Conservation (phyloP, 164 flowering plant genomes). For the Dillenia suffruticosa region DNA sequence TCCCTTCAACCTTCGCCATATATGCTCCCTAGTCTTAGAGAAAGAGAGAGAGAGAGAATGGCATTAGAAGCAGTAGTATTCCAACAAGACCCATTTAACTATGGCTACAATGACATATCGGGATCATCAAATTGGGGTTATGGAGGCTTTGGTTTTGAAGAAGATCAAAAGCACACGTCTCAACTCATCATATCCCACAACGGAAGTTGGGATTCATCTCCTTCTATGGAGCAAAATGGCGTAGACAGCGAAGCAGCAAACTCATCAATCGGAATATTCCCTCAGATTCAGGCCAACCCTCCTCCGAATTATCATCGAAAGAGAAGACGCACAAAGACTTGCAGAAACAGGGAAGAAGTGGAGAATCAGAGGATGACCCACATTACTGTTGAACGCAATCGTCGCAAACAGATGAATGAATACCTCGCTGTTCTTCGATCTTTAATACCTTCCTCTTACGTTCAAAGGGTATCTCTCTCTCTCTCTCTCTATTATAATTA, state of each 20-base stretch:
- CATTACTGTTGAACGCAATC: constrained; percentile 58
- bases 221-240: constrained; percentile 22
- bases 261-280: constrained; percentile 13
- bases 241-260: constrained; percentile 30
- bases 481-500: background rate
- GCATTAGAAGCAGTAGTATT: constrained; percentile 68
- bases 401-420: constrained; percentile 60
- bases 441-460: constrained; percentile 56
- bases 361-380: constrained; percentile 66
- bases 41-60: constrained; percentile 29
- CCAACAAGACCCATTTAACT: constrained; percentile 40
- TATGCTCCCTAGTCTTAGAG: background rate
- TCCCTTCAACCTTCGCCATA: background rate
- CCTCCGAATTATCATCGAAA: constrained; percentile 15
- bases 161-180: constrained; percentile 6
- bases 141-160: constrained; percentile 13
- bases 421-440: constrained; percentile 48
- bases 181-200: no score
- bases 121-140: constrained; percentile 17
- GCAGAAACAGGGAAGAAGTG: constrained; percentile 50
- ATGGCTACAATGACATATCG: constrained; percentile 32
- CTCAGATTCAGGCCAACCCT: constrained; percentile 9
- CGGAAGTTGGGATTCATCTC: constrained; percentile 15
- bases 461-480: constrained; percentile 35
- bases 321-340: constrained; percentile 30